These are phyloP conservation scores for Monosporozyma aerobia DNA, from an alignment of 805 yeast species.

Conservation along the genomic window DNA sequence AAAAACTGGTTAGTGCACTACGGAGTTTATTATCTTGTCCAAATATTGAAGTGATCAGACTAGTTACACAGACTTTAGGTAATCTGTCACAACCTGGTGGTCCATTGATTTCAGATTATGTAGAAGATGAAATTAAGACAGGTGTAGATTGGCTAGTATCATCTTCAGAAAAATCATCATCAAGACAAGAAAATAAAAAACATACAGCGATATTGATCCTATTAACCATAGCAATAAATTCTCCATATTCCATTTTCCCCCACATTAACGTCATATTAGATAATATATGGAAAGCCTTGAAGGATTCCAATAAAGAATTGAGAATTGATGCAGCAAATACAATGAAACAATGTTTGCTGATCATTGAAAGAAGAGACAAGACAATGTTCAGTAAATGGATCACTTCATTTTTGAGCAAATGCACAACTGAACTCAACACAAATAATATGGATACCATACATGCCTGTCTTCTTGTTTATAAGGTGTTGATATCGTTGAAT, in stretches of 20 bases:
- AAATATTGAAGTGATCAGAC: constrained; percentile 69
- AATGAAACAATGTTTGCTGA: constrained; percentile 60
- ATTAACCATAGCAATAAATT: constrained; percentile 68
- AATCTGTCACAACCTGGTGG: constrained; percentile 80
- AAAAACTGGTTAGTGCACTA: constrained; percentile 74
- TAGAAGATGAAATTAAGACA: constrained; percentile 76
- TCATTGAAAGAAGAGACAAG: constrained; percentile 69
- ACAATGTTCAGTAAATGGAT: constrained; percentile 65
- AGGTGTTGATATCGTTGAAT: constrained; percentile 53
- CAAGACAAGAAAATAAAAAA: constrained; percentile 65
- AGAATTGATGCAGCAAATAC: constrained; percentile 76
- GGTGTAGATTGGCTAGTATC: constrained; percentile 81
- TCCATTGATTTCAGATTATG: constrained; percentile 78
- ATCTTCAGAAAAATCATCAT: constrained; percentile 15
- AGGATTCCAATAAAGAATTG: constrained; percentile 61
- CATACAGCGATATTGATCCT: constrained; percentile 83
- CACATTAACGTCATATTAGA: constrained; percentile 68
- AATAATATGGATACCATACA: constrained; percentile 58
- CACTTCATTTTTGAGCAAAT: constrained; percentile 52
- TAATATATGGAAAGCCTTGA: constrained; percentile 73
- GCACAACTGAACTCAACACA: constrained; percentile 40
- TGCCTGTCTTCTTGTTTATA: constrained; percentile 68
- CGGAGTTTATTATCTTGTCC: constrained; percentile 65
- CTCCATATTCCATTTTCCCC: constrained; percentile 70
- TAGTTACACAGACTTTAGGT: constrained; percentile 78